Evolutionary conservation across 2,329 filamentous ascomycete species (phyloP).

Genomic region (Penicillium sp.): DNA sequence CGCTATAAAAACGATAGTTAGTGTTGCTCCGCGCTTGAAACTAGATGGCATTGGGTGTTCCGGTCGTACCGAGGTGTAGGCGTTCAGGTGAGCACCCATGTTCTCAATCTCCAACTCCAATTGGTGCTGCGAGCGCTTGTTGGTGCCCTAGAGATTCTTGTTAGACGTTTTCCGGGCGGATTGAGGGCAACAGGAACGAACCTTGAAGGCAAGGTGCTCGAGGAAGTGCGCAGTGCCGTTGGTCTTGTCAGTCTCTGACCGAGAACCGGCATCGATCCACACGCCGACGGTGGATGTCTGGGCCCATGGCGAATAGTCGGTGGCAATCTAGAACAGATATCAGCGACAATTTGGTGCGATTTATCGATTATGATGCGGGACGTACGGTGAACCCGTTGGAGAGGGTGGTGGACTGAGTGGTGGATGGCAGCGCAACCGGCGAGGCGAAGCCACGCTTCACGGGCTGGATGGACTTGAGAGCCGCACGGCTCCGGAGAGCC

Average conservation of each 20-base stretch:
- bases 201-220: constrained; percentile 99
- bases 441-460: constrained; percentile 88
- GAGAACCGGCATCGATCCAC: constrained; percentile 98
- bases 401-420: constrained; percentile 94
- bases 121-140: constrained; percentile 93
- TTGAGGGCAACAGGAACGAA: constrained; percentile 46
- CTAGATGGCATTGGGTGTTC: constrained; percentile 19
- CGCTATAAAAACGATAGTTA: constrained; percentile 60
- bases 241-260: constrained; percentile 96
- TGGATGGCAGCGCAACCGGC: constrained; percentile 71
- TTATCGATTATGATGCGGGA: constrained; percentile 18
- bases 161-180: constrained; percentile 17
- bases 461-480: constrained; percentile 75
- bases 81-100: constrained; percentile 98
- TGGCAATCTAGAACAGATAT: constrained; percentile 73
- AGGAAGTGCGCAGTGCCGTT: constrained; percentile 99
- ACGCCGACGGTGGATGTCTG: constrained; percentile 98
- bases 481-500: constrained; percentile 84
- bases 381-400: constrained; percentile 95
- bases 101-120: constrained; percentile 99
- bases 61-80: constrained; percentile 89
- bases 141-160: constrained; percentile 66
- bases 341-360: constrained; percentile 34
- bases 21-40: constrained; percentile 24
- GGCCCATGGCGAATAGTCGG: constrained; percentile 96